phyloP scores from a whole-genome alignment of 331 rosid species.

The Rhamnella rubrinervis region DNA sequence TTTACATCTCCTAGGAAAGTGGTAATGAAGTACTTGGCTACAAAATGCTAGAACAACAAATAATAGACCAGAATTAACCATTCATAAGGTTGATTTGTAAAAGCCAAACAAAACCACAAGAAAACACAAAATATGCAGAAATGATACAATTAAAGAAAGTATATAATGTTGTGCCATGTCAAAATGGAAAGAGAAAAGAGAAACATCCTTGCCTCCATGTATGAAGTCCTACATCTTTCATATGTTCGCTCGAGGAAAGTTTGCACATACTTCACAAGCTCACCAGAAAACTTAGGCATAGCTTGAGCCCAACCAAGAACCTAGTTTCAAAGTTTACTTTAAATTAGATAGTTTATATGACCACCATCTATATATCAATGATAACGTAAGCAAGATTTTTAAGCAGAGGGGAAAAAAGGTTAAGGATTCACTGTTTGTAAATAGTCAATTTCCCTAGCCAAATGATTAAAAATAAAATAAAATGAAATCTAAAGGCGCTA shows the following conservation, averaged over 20 bases:
- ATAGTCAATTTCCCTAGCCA: slow-evolving; percentile 3
- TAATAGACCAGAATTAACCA: neutral
- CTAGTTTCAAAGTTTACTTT: slow-evolving; percentile 36
- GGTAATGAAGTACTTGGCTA: neutral
- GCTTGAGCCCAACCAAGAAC: slow-evolving; percentile 99
- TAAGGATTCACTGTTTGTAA: neutral
- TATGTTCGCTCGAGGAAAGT: slow-evolving; percentile 92
- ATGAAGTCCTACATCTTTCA: slow-evolving; percentile 96
- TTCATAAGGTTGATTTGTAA: neutral
- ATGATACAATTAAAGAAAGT: neutral
- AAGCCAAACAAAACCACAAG: neutral
- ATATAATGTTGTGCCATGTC: slow-evolving; percentile 1
- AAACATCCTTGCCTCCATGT: slow-evolving; percentile 77
- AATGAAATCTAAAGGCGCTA: slow-evolving; percentile 12
- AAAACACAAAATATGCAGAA: neutral
- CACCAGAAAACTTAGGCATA: slow-evolving; percentile 94
- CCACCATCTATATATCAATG: slow-evolving; percentile 10
- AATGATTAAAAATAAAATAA: slow-evolving; percentile 5
- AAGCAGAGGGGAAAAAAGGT: slow-evolving; percentile 1
- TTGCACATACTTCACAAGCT: slow-evolving; percentile 92
- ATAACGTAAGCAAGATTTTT: slow-evolving; percentile 20
- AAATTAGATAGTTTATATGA: slow-evolving; percentile 22
- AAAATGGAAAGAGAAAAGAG: slow-evolving; percentile 6
- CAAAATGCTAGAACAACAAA: slow-evolving; percentile 1
- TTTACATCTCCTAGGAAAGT: neutral